Evolutionary conservation across 2,329 filamentous ascomycete species (phyloP).

Genomic region (Ophiocordyceps camponoti-floridani): DNA sequence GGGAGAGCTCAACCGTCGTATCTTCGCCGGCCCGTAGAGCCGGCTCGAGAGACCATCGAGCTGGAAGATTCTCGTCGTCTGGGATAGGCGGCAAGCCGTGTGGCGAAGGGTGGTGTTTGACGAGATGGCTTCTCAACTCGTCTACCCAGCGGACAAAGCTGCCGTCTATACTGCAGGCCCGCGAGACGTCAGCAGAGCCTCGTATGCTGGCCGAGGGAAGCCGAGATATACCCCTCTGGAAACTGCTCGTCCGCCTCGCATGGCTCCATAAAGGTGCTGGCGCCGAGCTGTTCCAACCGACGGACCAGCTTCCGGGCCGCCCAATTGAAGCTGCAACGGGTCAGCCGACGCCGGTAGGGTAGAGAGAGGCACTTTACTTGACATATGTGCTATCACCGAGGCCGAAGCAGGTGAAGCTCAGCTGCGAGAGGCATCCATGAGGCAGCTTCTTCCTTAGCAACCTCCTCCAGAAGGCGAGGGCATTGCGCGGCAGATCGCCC

Average conservation of each 20-base stretch:
- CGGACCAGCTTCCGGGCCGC: conserved; percentile 77
- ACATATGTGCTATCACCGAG: conserved; percentile 89
- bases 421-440: conserved; percentile 44
- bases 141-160: conserved; percentile 64
- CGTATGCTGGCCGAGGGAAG: neutral
- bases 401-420: conserved; percentile 74
- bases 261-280: conserved; percentile 52
- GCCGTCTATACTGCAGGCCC: conserved; percentile 49
- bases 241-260: conserved; percentile 92
- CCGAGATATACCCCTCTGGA: conserved; percentile 54
- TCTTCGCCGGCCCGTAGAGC: conserved; percentile 4
- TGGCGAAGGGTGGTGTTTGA: conserved; percentile 52
- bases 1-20: neutral
- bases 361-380: conserved; percentile 36
- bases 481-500: conserved; percentile 79
- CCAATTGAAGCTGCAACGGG: conserved; percentile 66
- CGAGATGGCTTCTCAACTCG: conserved; percentile 45
- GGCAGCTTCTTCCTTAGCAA: conserved; percentile 65
- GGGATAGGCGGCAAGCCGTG: conserved; percentile 51
- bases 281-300: conserved; percentile 68
- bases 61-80: conserved; percentile 54
- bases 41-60: conserved; percentile 36
- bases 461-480: conserved; percentile 66
- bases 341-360: neutral
- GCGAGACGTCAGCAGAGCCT: neutral